Conservation (phyloP, 768 basidiomycete genomes). For the Dendrothele bispora region DNA sequence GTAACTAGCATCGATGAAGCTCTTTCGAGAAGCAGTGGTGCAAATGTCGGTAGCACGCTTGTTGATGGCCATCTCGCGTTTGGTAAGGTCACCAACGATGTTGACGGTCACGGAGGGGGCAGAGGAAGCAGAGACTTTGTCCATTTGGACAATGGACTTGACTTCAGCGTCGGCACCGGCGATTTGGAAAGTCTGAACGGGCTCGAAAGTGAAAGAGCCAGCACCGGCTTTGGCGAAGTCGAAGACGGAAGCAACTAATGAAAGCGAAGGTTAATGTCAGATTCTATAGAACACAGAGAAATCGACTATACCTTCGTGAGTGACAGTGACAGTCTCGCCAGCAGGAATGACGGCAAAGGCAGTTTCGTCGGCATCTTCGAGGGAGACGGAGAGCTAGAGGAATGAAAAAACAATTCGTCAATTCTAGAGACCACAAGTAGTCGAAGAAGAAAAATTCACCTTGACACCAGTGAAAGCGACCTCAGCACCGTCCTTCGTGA, state of each 20-base stretch:
- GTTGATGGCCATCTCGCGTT: conserved; percentile 28
- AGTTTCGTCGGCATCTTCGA: conserved; percentile 36
- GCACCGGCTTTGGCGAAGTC: conserved; percentile 40
- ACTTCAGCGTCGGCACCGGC: conserved; percentile 19
- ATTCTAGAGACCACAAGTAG: neutral
- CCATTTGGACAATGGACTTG: conserved; percentile 18
- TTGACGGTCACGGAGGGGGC: conserved; percentile 31
- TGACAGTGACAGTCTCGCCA: conserved; percentile 37
- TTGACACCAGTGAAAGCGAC: conserved; percentile 45
- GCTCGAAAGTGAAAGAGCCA: conserved; percentile 40
- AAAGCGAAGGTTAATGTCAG: neutral
- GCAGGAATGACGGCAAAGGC: conserved; percentile 39
- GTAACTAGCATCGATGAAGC: conserved; percentile 43
- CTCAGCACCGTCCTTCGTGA: conserved; percentile 36
- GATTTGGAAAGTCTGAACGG: conserved; percentile 37
- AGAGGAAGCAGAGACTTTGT: conserved; percentile 24
- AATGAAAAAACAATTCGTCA: no score
- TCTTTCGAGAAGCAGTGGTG: conserved; percentile 28
- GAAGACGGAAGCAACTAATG: conserved; percentile 35
- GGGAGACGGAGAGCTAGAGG: conserved; percentile 37
- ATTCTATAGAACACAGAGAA: neutral
- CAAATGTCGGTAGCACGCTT: conserved; percentile 42
- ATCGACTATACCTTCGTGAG: conserved; percentile 38
- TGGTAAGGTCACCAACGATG: conserved; percentile 33
- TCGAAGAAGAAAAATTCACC: conserved; percentile 19